A percentile compares a stretch with the other conserved stretches of the same genome.
Conservation (phyloP, 2,329 filamentous ascomycete genomes). For the Penicillium italicum region DNA sequence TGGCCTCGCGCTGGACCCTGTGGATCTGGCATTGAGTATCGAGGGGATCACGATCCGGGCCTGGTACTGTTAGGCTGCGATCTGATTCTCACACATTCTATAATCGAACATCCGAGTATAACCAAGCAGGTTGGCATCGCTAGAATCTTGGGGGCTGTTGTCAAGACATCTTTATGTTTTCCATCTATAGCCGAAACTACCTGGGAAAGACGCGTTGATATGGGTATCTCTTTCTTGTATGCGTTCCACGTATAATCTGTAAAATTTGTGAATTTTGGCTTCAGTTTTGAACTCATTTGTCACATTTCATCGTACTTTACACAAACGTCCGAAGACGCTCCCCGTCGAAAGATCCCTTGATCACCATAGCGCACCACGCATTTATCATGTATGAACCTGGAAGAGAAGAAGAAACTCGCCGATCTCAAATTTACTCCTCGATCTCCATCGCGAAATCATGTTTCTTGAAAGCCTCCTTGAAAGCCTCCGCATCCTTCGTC, state of each 20-base stretch:
- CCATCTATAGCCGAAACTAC: neutral
- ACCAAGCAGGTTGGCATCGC: neutral
- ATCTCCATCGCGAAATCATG: slow-evolving; percentile 73
- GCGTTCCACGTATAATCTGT: neutral
- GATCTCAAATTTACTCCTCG: slow-evolving; percentile 3
- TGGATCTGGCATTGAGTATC: neutral
- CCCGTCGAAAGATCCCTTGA: neutral
- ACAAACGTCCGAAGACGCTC: neutral
- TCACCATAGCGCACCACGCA: neutral
- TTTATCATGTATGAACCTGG: neutral
- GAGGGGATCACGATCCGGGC: neutral
- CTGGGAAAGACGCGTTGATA: neutral
- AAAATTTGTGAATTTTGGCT: neutral
- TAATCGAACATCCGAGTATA: neutral
- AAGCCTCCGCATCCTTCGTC: slow-evolving; percentile 68
- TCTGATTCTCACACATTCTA: neutral
- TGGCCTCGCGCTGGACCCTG: neutral
- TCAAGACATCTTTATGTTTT: neutral
- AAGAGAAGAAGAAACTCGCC: neutral
- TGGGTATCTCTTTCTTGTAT: neutral
- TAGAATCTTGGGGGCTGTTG: neutral
- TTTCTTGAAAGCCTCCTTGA: slow-evolving; percentile 75
- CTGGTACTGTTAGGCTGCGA: neutral
- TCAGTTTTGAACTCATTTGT: slow-evolving; percentile 1
- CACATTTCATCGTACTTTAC: slow-evolving; percentile 6